Percentiles rank a stretch among this genome's conserved stretches.
phyloP scores from a whole-genome alignment of 192 early-diverging fungal species.

The Backusella parvicylindrica region DNA sequence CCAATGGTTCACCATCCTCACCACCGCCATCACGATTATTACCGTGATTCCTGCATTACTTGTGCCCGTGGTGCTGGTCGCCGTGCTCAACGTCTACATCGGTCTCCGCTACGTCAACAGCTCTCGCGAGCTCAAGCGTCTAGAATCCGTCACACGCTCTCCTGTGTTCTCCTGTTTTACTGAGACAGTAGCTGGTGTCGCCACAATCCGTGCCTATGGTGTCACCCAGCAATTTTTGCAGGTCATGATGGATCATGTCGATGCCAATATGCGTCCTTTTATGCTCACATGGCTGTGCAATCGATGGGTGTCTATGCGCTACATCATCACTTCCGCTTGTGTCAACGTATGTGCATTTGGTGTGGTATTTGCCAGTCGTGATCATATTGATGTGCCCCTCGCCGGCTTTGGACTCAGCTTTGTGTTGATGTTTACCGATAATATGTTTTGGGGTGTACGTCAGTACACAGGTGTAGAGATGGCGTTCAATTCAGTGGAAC shows the following conservation, averaged over 20 bases:
- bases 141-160: conserved; percentile 70
- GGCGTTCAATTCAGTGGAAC: conserved; percentile 85
- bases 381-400: conserved; percentile 66
- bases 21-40: conserved; percentile 55
- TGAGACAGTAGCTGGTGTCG: conserved; percentile 67
- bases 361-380: conserved; percentile 50
- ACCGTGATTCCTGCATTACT: conserved; percentile 64
- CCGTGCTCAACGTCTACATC: conserved; percentile 44
- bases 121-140: conserved; percentile 80
- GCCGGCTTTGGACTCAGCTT: conserved; percentile 86
- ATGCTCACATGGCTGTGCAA: conserved; percentile 80
- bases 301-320: conserved; percentile 86
- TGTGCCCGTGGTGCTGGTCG: conserved; percentile 31
- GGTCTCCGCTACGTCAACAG: conserved; percentile 58
- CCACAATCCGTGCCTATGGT: conserved; percentile 84
- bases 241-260: conserved; percentile 40
- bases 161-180: conserved; percentile 81
- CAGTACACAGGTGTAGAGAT: conserved; percentile 78
- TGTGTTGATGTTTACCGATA: conserved; percentile 72
- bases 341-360: conserved; percentile 65
- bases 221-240: conserved; percentile 60
- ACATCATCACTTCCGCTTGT: conserved; percentile 64
- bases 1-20: conserved; percentile 43
- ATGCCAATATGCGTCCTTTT: conserved; percentile 73
- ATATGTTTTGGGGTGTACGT: conserved; percentile 66